Conservation (phyloP, 2,329 filamentous ascomycete genomes). For the Diplodia mutila region DNA sequence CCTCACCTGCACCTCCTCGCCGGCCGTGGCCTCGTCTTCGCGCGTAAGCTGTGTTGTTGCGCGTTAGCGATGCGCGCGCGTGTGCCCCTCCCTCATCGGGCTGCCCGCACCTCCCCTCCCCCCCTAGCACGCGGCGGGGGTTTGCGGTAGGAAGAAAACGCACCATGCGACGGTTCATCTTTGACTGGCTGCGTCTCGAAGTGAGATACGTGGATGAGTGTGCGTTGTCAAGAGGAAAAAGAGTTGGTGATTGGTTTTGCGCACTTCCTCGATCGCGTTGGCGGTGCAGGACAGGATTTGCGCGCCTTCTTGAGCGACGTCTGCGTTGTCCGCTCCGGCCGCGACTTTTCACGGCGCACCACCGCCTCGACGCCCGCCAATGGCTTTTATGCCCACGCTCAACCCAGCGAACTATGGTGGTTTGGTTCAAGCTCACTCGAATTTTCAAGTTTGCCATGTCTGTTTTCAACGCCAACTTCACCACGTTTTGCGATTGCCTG, state of each 20-base stretch:
- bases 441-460: not conserved
- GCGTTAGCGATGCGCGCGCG: constrained; percentile 24
- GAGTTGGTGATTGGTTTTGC: not conserved
- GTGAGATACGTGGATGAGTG: not conserved
- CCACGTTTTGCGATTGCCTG: not conserved
- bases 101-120: too few relatives aligned
- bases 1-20: constrained; percentile 88
- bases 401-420: not conserved
- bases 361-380: not conserved
- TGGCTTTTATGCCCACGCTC: not conserved
- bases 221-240: not conserved
- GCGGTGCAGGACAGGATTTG: constrained; percentile 9
- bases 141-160: not conserved
- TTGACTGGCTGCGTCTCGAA: constrained; percentile 2
- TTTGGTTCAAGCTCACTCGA: not conserved
- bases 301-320: constrained; percentile 1
- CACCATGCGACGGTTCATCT: constrained; percentile 26
- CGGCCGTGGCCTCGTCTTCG: constrained; percentile 79
- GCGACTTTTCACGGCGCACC: constrained; percentile 4
- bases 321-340: not conserved
- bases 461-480: not conserved
- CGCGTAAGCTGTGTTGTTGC: constrained; percentile 72
- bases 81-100: not conserved
- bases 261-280: not conserved
- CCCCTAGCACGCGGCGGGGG: not conserved